Evolutionary conservation across 257 asterid species (phyloP).

Genomic region (Solanum megistacrolobum): DNA sequence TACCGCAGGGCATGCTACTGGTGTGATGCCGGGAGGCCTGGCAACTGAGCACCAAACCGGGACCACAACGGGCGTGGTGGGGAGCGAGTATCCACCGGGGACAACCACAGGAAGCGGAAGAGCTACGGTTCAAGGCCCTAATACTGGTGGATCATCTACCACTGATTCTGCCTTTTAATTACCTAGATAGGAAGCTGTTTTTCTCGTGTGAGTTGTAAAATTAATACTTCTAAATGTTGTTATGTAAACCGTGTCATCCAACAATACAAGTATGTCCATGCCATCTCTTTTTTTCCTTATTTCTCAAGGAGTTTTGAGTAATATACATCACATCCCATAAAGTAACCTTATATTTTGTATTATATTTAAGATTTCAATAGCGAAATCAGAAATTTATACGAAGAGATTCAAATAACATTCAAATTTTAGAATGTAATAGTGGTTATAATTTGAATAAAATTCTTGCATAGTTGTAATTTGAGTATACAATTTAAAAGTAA

Average conservation of each 20-base stretch:
- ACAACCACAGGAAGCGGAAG: not conserved
- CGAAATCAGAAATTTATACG: too few relatives aligned
- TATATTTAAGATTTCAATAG: too few relatives aligned
- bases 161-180: not conserved
- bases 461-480: too few relatives aligned
- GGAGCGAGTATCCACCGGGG: not conserved
- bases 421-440: too few relatives aligned
- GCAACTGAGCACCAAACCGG: not conserved
- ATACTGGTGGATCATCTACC: not conserved
- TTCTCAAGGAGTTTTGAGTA: not conserved
- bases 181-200: not conserved
- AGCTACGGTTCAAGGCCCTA: not conserved
- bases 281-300: not conserved
- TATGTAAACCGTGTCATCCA: too few relatives aligned
- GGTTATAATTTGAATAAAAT: too few relatives aligned
- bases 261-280: not conserved
- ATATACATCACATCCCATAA: too few relatives aligned
- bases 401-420: too few relatives aligned
- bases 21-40: not conserved
- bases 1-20: not conserved
- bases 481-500: too few relatives aligned
- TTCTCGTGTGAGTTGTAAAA: rapidly evolving
- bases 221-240: not conserved
- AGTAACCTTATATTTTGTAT: not conserved
- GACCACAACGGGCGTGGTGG: not conserved